These are phyloP conservation scores for Astragalus membranaceus DNA, from an alignment of 306 rosid species.

Conservation along the genomic window DNA sequence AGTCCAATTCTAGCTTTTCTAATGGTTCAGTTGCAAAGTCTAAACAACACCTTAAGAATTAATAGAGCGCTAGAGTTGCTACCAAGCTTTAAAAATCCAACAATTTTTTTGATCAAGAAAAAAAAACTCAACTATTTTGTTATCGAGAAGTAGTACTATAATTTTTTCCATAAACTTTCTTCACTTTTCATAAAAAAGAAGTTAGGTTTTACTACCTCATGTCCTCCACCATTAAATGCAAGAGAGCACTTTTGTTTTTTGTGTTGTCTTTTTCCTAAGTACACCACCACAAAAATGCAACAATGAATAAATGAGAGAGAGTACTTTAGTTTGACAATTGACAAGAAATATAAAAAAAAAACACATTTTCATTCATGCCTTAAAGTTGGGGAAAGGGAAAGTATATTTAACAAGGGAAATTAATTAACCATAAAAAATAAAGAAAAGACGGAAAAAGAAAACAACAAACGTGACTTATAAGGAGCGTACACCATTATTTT, in stretches of 20 bases:
- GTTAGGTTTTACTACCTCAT: background rate
- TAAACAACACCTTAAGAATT: too few relatives aligned
- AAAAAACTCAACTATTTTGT: too few relatives aligned
- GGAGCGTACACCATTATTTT: background rate
- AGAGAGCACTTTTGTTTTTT: background rate
- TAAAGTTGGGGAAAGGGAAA: background rate
- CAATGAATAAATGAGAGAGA: background rate
- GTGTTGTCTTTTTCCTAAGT: background rate
- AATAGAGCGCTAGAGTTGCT: too few relatives aligned
- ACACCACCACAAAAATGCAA: background rate
- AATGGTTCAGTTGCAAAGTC: too few relatives aligned
- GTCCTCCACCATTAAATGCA: background rate
- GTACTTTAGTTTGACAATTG: slow-evolving; percentile 1
- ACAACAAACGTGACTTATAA: background rate
- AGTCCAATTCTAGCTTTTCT: too few relatives aligned
- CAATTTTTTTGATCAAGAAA: too few relatives aligned
- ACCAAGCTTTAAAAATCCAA: too few relatives aligned
- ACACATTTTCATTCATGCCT: background rate
- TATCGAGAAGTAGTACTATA: too few relatives aligned
- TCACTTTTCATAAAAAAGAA: too few relatives aligned
- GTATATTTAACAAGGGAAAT: background rate
- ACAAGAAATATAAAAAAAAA: background rate
- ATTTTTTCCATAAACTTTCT: too few relatives aligned
- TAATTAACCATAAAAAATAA: background rate
- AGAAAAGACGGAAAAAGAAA: background rate